Evolutionary conservation across 108 stramenopile species (phyloP), one percentile per base, ranked within the genome.

Genomic region (Stephanodiscus triporus): DNA sequence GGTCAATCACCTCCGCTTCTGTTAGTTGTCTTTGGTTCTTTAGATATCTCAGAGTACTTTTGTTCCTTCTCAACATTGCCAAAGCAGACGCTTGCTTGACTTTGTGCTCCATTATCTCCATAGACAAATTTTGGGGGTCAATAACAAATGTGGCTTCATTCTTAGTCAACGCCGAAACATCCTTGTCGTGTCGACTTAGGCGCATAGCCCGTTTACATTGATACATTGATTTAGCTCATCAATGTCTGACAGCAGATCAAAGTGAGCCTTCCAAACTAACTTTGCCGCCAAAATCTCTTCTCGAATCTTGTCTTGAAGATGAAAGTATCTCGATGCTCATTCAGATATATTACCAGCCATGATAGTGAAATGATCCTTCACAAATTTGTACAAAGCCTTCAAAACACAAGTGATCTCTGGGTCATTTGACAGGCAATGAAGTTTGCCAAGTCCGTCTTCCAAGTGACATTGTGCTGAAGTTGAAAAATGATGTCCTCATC

Each of bases 211-310:
- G 45, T 61, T 91, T 88, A 55, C 85, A 84, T 43, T 84, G 77
- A 48, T 88, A 55, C 85, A 84, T 43, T 84, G 77, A 48, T 79
- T 75, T 34, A 91, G 49, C 63, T 91, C 90, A 70, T 91, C 90
- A n/a, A 87, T 73, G 50, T 86, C 86, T 60, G 82, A 85, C 49
- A 91, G 60, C 16, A 91, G 50, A 47, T 91, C 86, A 48, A 91
- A 82, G 43, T 88, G 90, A 8, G 84, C 61, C 56, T 81, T 62
- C 90, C 90, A 91, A n/a, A 65, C 51, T 30, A 68, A 45, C 45
- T 73, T 74, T 30, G 88, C 90, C 13, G 76, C 80, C 29, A 63
- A 37, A 19, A 68, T 68, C 77, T 85, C 87, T 11, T 80, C 69
- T 66, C 63, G 68, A 20, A 72, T 47, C 23, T 64, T 71, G 30